phyloP scores from a whole-genome alignment of 1,284 basidiomycete genomes.

The Naganishia sp. region DNA sequence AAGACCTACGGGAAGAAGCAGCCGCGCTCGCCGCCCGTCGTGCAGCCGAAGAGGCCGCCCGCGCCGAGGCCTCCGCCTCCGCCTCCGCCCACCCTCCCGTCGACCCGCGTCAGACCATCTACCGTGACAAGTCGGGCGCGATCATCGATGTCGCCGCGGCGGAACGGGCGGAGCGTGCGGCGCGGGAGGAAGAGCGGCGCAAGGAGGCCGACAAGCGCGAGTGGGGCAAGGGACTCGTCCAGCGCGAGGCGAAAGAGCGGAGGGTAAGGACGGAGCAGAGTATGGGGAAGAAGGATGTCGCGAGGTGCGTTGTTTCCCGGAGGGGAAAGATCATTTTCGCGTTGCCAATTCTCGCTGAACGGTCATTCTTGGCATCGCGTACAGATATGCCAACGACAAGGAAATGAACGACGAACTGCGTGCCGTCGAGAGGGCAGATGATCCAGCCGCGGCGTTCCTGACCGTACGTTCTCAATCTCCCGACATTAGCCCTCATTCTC shows the following conservation, averaged over 20 bases:
- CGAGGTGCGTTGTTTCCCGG: conserved; percentile 58
- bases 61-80: conserved; percentile 53
- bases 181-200: conserved; percentile 72
- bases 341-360: conserved; percentile 27
- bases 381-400: conserved; percentile 72
- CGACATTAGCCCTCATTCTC: conserved; percentile 4
- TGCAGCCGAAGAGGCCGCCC: conserved; percentile 50
- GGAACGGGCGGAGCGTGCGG: conserved; percentile 1
- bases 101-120: conserved; percentile 81
- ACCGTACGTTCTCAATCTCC: conserved; percentile 62
- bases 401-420: conserved; percentile 81
- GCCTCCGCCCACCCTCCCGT: conserved; percentile 48
- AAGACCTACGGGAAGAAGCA: conserved; percentile 53
- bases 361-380: background rate
- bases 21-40: conserved; percentile 59
- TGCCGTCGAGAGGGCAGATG: conserved; percentile 83
- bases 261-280: conserved; percentile 66
- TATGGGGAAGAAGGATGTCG: conserved; percentile 67
- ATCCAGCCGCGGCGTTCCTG: conserved; percentile 89
- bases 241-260: conserved; percentile 74
- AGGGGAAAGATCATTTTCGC: background rate
- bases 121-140: conserved; percentile 84
- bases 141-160: conserved; percentile 85
- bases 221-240: conserved; percentile 93
- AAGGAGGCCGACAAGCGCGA: conserved; percentile 85